These are phyloP conservation scores for Ogataea salicorniae DNA, from an alignment of 805 yeast genomes.

Conservation along the genomic window DNA sequence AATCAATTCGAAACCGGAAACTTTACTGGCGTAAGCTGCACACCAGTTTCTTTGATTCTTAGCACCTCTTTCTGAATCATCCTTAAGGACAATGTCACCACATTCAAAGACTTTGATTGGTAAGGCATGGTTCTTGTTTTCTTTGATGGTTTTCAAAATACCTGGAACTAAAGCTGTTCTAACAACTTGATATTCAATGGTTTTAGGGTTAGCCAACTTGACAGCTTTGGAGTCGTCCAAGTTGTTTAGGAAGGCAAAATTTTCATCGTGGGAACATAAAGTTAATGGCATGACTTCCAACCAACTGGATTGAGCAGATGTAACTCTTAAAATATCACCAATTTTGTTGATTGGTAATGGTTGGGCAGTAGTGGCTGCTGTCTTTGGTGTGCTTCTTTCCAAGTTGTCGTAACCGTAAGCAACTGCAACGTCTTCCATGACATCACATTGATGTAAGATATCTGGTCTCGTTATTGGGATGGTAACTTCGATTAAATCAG, in stretches of 20 bases:
- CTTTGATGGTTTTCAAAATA: conserved; percentile 87
- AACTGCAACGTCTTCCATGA: conserved; percentile 97
- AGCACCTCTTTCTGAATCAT: conserved; percentile 81
- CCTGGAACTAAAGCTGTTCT: conserved; percentile 95
- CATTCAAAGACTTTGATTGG: conserved; percentile 94
- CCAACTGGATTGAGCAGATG: conserved; percentile 95
- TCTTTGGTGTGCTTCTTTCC: conserved; percentile 69
- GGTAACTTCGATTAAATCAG: conserved; percentile 52
- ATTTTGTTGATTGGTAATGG: conserved; percentile 90
- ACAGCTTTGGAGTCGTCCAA: conserved; percentile 75
- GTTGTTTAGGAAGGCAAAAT: conserved; percentile 77
- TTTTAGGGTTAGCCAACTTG: conserved; percentile 92
- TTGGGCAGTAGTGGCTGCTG: conserved; percentile 74
- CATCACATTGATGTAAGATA: conserved; percentile 93
- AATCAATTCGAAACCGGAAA: conserved; percentile 88
- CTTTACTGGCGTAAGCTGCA: conserved; percentile 90
- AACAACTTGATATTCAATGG: conserved; percentile 94
- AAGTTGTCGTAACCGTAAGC: conserved; percentile 92
- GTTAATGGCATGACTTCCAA: conserved; percentile 93
- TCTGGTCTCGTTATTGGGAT: conserved; percentile 96
- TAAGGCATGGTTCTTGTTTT: conserved; percentile 90
- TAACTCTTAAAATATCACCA: conserved; percentile 83
- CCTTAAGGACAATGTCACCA: conserved; percentile 90
- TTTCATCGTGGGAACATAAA: conserved; percentile 94
- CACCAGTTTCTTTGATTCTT: conserved; percentile 91